Evolutionary conservation across 2,329 filamentous ascomycete genomes (phyloP), one percentile per base, ranked within the genome.

Genomic region (Ceratocystis papillata): DNA sequence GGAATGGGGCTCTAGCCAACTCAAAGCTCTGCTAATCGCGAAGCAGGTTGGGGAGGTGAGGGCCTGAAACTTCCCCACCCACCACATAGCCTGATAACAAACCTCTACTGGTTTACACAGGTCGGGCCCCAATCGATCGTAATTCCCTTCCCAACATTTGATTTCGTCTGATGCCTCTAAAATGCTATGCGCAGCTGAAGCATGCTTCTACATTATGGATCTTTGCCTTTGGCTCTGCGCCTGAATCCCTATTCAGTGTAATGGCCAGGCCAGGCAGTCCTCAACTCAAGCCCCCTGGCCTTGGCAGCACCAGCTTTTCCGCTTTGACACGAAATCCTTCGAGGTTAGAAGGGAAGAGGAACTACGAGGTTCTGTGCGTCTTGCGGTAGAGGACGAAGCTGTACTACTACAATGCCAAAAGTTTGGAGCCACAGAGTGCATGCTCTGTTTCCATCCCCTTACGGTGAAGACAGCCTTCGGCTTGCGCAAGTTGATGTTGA

Each of bases 251-350:
- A 22, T 50, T 17, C 48, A 53, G 37, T 41, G 37, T 12, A 41
- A 15, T 41, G 10, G 10, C 37, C 3, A 15, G 3, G 37, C 37
- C 12, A 41, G 37, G 10, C 37, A 41, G 10, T 41, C n/a, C 55
- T 59, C 28, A 37, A 20, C 55, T 59, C 28, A 33, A 41, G 55
- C 55, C 55, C 28, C 53, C 33, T 57, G 17, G 53, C 53, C 55
- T 59, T 59, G 28, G 55, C 30, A 30, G 28, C 33, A 8, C 55
- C 55, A 30, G 55, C 55, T 7, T 59, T 17, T 6, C 55, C 28
- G 55, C 55, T 59, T 59, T 22, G 55, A 33, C 55, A n/a, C 28
- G 55, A 59, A 59, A 59, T 59, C 55, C 55, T 37, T 30, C 28
- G 4, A 15, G 12, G 15, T 28, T 10, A 17, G 2, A 15, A 53